Conservation (phyloP, 257 asterid species). For the Vinca minor region DNA sequence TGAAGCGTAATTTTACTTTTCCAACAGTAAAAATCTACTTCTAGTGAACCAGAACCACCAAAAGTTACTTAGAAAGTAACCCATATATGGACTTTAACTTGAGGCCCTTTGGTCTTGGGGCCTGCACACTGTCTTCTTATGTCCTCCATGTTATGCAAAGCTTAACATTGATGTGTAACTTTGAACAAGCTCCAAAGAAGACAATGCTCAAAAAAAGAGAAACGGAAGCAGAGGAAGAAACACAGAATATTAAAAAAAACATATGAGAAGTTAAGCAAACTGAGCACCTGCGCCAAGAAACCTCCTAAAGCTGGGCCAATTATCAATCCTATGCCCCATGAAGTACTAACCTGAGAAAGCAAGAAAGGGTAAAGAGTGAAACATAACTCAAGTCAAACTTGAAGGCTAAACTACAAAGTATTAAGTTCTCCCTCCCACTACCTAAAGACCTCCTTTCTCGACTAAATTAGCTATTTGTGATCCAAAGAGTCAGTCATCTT, state of each 20-base stretch:
- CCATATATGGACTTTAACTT: background rate
- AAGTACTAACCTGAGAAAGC: conserved; percentile 48
- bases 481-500: background rate
- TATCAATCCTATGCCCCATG: conserved; percentile 88
- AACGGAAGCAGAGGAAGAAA: background rate
- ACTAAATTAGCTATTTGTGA: too few relatives aligned
- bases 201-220: background rate
- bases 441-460: too few relatives aligned
- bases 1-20: background rate
- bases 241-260: background rate
- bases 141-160: background rate
- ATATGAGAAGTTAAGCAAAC: background rate
- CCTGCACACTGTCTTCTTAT: background rate
- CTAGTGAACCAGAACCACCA: background rate
- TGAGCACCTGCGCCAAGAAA: conserved; percentile 66
- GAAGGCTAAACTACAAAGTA: background rate
- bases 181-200: background rate
- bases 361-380: background rate
- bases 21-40: background rate
- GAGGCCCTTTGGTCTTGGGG: background rate
- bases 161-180: background rate
- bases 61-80: background rate
- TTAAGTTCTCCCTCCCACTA: too few relatives aligned
- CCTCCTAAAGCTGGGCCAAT: conserved; percentile 96
- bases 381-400: background rate